Conservation (phyloP, 108 stramenopile genomes). For the Nitzschia sp. region DNA sequence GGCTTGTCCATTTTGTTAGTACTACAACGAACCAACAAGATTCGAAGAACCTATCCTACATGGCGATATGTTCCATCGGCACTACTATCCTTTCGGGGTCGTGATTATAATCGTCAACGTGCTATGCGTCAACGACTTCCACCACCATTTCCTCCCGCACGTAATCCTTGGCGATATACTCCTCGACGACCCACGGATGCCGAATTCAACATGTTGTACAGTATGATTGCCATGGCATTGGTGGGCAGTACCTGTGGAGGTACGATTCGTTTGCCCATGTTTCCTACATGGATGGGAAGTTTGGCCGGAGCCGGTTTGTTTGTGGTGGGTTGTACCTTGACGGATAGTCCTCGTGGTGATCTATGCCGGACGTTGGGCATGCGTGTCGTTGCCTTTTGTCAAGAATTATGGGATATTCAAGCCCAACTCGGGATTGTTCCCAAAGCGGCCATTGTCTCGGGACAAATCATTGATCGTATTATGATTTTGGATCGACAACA, state of each 20-base stretch:
- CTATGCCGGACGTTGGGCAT: slow-evolving; percentile 77
- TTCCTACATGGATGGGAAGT: slow-evolving; percentile 82
- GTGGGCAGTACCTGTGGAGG: slow-evolving; percentile 76
- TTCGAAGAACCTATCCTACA: slow-evolving; percentile 68
- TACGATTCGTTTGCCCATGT: slow-evolving; percentile 71
- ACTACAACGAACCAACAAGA: slow-evolving; percentile 45
- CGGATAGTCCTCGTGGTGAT: slow-evolving; percentile 65
- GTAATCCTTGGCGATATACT: slow-evolving; percentile 66
- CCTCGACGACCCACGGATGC: slow-evolving; percentile 51
- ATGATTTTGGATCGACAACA: slow-evolving; percentile 89
- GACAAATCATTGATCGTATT: slow-evolving; percentile 72
- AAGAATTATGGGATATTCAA: slow-evolving; percentile 63
- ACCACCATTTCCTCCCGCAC: slow-evolving; percentile 67
- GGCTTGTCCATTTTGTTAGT: slow-evolving; percentile 67
- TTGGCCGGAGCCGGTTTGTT: slow-evolving; percentile 65
- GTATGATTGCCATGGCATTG: slow-evolving; percentile 66
- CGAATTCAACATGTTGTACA: slow-evolving; percentile 77
- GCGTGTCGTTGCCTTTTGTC: slow-evolving; percentile 64
- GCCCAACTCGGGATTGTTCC: slow-evolving; percentile 59
- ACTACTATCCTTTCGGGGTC: slow-evolving; percentile 5
- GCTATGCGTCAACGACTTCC: background rate
- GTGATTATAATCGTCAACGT: slow-evolving; percentile 39
- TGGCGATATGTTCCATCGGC: slow-evolving; percentile 48
- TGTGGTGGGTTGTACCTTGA: slow-evolving; percentile 55
- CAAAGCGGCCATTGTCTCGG: slow-evolving; percentile 59